A percentile compares a stretch with the other conserved stretches of the same genome.
phyloP scores from a whole-genome alignment of 108 stramenopile species.

The Tribonema minus region DNA sequence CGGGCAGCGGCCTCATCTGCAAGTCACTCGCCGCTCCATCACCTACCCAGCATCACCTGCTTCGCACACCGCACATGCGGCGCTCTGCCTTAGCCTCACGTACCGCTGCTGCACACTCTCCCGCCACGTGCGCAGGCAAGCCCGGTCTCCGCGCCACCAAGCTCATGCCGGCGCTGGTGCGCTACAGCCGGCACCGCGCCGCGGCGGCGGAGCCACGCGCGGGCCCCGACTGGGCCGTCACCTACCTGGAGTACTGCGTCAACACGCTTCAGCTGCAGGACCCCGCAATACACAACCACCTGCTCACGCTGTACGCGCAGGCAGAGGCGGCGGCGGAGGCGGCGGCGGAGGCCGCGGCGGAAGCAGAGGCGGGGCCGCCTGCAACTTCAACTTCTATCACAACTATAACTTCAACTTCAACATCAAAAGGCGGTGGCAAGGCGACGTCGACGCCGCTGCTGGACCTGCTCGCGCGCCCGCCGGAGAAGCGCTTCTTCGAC shows the following conservation, averaged over 20 bases:
- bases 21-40: too few relatives aligned
- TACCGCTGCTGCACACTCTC: too few relatives aligned
- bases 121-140: slow-evolving; percentile 9
- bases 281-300: slow-evolving; percentile 42
- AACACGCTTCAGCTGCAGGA: slow-evolving; percentile 32
- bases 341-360: background rate
- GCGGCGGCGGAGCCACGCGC: background rate
- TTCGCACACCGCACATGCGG: too few relatives aligned
- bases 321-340: background rate
- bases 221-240: slow-evolving; percentile 22
- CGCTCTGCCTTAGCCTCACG: too few relatives aligned
- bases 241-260: slow-evolving; percentile 47
- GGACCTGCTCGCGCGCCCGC: slow-evolving; percentile 4
- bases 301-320: slow-evolving; percentile 35
- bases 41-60: too few relatives aligned
- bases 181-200: slow-evolving; percentile 34
- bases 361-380: background rate
- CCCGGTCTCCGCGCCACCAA: slow-evolving; percentile 32
- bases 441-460: slow-evolving; percentile 5
- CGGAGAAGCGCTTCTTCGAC: slow-evolving; percentile 20
- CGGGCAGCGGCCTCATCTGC: too few relatives aligned
- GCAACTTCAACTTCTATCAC: background rate
- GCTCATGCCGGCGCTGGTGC: slow-evolving; percentile 41
- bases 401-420: background rate
- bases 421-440: background rate